phyloP scores from a whole-genome alignment of 768 basidiomycete species.

The Kwoniella sp. region DNA sequence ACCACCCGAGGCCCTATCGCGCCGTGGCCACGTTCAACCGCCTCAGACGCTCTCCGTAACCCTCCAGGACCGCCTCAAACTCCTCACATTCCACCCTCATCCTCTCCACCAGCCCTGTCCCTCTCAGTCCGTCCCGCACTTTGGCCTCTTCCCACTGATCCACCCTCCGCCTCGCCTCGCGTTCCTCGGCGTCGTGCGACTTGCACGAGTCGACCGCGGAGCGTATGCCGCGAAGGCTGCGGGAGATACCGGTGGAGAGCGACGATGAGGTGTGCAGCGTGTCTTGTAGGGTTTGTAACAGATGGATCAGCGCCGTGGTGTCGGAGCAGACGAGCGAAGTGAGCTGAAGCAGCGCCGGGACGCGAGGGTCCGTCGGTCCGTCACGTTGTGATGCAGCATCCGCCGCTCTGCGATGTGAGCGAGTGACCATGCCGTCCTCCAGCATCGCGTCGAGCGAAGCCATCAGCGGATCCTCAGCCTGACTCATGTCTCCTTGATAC shows the following conservation, averaged over 20 bases:
- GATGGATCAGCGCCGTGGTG: not conserved
- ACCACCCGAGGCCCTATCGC: no score
- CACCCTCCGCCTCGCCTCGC: conserved; percentile 8
- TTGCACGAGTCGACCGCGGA: not conserved
- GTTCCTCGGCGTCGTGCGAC: conserved; percentile 14
- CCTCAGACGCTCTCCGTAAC: conserved; percentile 6
- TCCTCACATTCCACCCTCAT: conserved; percentile 8
- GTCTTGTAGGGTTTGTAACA: conserved; percentile 7
- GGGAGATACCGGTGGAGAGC: not conserved
- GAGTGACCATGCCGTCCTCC: not conserved
- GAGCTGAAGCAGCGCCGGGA: not conserved
- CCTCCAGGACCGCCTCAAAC: conserved; percentile 12
- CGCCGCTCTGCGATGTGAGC: not conserved
- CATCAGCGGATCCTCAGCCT: not conserved
- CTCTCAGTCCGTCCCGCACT: conserved; percentile 14
- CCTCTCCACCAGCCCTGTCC: not conserved
- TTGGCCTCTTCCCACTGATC: conserved; percentile 16
- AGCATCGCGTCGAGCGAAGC: not conserved
- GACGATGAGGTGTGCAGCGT: conserved; percentile 15
- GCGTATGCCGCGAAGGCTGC: conserved; percentile 16
- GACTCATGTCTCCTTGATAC: not conserved
- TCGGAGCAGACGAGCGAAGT: not conserved
- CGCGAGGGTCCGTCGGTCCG: not conserved
- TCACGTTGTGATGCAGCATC: not conserved
- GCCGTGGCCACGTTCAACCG: not conserved